phyloP scores from a whole-genome alignment of 148 eudicot genomes.

The Amaranthus palmeri region DNA sequence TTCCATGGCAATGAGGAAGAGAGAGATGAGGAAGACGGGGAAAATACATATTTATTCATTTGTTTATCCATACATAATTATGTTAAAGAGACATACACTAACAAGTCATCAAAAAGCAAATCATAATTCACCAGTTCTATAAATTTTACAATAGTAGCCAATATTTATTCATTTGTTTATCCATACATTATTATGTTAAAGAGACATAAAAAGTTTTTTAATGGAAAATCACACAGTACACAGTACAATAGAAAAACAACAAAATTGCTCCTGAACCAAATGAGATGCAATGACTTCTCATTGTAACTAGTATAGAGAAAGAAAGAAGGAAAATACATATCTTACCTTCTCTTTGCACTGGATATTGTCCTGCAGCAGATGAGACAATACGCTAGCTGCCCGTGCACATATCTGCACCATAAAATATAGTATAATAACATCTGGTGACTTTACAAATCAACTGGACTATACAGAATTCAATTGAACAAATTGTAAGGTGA shows the following conservation, averaged over 20 bases:
- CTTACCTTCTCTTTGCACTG: conserved; percentile 87
- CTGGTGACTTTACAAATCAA: conserved; percentile 11
- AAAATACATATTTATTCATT: not conserved
- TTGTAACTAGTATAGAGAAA: not conserved
- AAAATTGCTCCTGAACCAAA: not conserved
- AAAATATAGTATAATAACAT: conserved; percentile 30
- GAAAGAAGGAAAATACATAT: conserved; percentile 8
- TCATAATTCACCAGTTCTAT: not conserved
- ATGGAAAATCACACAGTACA: not conserved
- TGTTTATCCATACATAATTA: not conserved
- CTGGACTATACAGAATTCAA: not conserved
- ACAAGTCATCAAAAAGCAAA: not conserved
- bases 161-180: not conserved
- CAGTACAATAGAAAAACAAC: not conserved
- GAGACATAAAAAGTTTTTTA: not conserved
- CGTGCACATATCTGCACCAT: conserved; percentile 66
- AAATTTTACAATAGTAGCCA: not conserved
- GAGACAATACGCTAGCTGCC: conserved; percentile 83
- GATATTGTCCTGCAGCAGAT: conserved; percentile 65
- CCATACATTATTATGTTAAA: not conserved
- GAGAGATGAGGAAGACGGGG: too few relatives aligned
- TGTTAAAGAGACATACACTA: not conserved
- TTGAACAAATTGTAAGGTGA: not conserved
- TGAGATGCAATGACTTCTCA: not conserved
- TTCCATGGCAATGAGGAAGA: too few relatives aligned